A percentile compares a stretch with the other conserved stretches of the same genome.
Evolutionary conservation across 2,329 filamentous ascomycete species (phyloP).

Genomic region (Fusarium irregulare): DNA sequence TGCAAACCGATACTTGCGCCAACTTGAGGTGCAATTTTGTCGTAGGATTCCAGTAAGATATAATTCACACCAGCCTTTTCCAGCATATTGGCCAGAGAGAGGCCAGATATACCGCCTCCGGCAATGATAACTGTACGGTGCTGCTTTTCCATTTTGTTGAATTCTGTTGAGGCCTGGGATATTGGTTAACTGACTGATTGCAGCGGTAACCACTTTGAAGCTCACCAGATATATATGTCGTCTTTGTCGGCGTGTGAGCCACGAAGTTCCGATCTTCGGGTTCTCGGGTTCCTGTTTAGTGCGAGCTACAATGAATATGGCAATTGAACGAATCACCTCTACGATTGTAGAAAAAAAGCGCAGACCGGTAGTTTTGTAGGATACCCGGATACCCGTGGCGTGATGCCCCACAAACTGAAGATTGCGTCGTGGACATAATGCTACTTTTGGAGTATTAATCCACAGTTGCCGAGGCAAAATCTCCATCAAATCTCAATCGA

Average conservation of each 20-base stretch:
- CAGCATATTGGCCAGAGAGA: slow-evolving; percentile 25
- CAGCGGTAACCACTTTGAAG: not conserved
- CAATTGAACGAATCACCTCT: not conserved
- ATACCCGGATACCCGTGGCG: not conserved
- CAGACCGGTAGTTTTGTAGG: not conserved
- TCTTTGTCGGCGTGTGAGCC: not conserved
- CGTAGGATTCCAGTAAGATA: slow-evolving; percentile 58
- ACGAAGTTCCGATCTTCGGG: not conserved
- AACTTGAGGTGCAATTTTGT: slow-evolving; percentile 55
- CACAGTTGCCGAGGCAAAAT: not conserved
- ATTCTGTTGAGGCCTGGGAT: not conserved
- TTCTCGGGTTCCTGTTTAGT: not conserved
- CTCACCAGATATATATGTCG: not conserved
- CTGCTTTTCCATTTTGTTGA: not conserved
- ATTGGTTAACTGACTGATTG: not conserved
- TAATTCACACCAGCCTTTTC: slow-evolving; percentile 54
- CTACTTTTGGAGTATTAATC: not conserved
- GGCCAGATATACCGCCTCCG: slow-evolving; percentile 20
- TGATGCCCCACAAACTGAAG: not conserved
- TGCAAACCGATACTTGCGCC: slow-evolving; percentile 62
- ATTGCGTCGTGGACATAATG: not conserved
- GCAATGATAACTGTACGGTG: slow-evolving; percentile 12
- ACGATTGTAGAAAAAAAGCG: not conserved
- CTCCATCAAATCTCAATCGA: not conserved
- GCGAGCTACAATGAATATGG: not conserved